Evolutionary conservation across 768 basidiomycete species (phyloP), one percentile per base, ranked within the genome.

Genomic region (Candolleomyces eurysporus): DNA sequence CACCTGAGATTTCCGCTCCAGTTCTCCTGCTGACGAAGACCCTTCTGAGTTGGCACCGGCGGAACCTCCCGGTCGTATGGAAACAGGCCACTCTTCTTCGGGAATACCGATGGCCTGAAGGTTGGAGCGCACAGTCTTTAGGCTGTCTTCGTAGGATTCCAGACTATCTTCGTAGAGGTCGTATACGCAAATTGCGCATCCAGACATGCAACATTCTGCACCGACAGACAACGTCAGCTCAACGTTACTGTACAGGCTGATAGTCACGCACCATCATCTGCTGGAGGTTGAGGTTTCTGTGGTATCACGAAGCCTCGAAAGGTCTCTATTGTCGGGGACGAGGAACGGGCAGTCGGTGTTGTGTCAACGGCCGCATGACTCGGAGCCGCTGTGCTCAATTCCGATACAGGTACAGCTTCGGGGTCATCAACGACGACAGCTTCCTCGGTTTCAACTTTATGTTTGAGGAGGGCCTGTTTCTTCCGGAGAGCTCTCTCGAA

Each of bases 181-280:
- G 73, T 96, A 92, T 8, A 96, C 90, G 71, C 94, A 96, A n/a
- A 95, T 74, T 0, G 93, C 91, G 68, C 94, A 96, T 32, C 92
- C 92, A 2, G 92, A 94, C 94, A 96, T 96, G 77, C 94, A 96
- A 72, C 94, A 95, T 73, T 94, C 94, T 94, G 65, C 10, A 45
- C 21, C 43, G 43, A 43, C 45, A 48, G 57, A 36, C 32, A 48
- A 56, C 45, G 31, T 22, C 39, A 55, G 43, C 19, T 36, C n/a
- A 16, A 40, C 45, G 13, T 5, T 5, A 56, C 13, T 30, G 30
- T 54, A 48, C 22, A 36, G 10, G 36, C 61, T 4, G 62, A 53
- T 22, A 21, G 7, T 13, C 11, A 71, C 82, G 26, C 63, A 88
- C 90, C 90, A 69, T 92, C 90, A 51, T 85, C 78, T 57, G 78